A percentile compares a stretch with the other conserved stretches of the same genome.
Evolutionary conservation across 1,284 basidiomycete genomes (phyloP).

Genomic region (Marasmius fiardii): DNA sequence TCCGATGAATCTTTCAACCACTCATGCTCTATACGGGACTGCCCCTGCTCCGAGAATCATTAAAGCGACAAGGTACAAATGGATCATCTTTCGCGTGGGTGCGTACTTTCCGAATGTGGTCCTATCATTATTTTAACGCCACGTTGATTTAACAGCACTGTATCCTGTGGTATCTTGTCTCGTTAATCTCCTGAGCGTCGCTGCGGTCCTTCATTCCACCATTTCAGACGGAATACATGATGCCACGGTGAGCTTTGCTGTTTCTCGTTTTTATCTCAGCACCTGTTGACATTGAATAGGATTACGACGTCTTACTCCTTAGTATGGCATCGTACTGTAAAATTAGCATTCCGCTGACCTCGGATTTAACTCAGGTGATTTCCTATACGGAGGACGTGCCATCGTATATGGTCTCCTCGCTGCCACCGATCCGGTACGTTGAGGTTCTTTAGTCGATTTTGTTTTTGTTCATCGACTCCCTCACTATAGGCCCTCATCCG

Average conservation of each 20-base stretch:
- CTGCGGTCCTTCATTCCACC: slow-evolving; percentile 16
- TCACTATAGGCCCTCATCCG: slow-evolving; percentile 5
- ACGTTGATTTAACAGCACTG: slow-evolving; percentile 10
- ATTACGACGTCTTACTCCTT: neutral
- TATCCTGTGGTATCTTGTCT: slow-evolving; percentile 17
- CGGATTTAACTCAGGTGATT: neutral
- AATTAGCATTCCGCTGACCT: neutral
- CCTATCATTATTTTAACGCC: too few species aligned
- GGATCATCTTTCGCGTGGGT: slow-evolving; percentile 21
- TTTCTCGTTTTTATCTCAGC: slow-evolving; percentile 11
- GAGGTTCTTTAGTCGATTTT: neutral
- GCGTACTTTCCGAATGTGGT: neutral
- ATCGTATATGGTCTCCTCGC: slow-evolving; percentile 22
- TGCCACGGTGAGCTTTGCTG: slow-evolving; percentile 11
- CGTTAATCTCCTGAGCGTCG: slow-evolving; percentile 17
- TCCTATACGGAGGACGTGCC: slow-evolving; percentile 22
- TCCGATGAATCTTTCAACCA: slow-evolving; percentile 1
- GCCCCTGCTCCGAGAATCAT: slow-evolving; percentile 7
- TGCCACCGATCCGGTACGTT: slow-evolving; percentile 22
- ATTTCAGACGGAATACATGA: slow-evolving; percentile 16
- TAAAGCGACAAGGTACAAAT: slow-evolving; percentile 15
- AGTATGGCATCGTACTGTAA: neutral
- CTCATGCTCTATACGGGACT: neutral
- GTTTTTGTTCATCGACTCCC: neutral
- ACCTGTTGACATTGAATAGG: neutral